Conservation (phyloP, 2,329 filamentous ascomycete species). For the Pestalotiopsis sp. region DNA sequence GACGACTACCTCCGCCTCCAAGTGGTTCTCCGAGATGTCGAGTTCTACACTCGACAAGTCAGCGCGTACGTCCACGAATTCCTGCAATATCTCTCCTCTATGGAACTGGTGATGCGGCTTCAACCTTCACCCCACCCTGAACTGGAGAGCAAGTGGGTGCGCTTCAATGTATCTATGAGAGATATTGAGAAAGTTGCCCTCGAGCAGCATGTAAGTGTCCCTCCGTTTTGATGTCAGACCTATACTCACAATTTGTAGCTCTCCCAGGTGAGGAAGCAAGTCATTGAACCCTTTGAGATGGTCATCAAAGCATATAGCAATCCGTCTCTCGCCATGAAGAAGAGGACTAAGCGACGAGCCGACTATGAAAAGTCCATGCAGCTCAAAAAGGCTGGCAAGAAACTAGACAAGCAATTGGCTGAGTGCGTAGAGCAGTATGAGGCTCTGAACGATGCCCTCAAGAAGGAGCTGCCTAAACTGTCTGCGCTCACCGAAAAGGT, state of each 20-base stretch:
- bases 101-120: constrained; percentile 78
- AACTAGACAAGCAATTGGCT: constrained; percentile 80
- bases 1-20: constrained; percentile 92
- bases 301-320: constrained; percentile 81
- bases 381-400: constrained; percentile 79
- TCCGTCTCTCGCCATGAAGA: constrained; percentile 87
- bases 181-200: constrained; percentile 83
- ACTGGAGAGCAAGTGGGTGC: constrained; percentile 91
- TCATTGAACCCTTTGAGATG: constrained; percentile 81
- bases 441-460: constrained; percentile 88
- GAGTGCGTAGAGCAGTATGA: constrained; percentile 88
- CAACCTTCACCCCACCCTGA: constrained; percentile 77
- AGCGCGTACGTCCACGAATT: constrained; percentile 81
- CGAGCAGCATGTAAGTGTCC: constrained; percentile 73
- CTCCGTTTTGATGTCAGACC: constrained; percentile 9
- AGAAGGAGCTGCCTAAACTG: constrained; percentile 86
- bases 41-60: constrained; percentile 84
- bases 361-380: constrained; percentile 84
- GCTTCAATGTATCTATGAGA: constrained; percentile 83
- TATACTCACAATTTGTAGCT: constrained; percentile 42
- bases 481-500: constrained; percentile 80
- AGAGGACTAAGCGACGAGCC: constrained; percentile 87
- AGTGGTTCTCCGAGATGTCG: constrained; percentile 90
- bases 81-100: constrained; percentile 75
- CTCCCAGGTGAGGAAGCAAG: constrained; percentile 72